Percentiles rank a stretch among this genome's conserved stretches.
Conservation (phyloP, 1,284 basidiomycete species). For the Ustilago curta region DNA sequence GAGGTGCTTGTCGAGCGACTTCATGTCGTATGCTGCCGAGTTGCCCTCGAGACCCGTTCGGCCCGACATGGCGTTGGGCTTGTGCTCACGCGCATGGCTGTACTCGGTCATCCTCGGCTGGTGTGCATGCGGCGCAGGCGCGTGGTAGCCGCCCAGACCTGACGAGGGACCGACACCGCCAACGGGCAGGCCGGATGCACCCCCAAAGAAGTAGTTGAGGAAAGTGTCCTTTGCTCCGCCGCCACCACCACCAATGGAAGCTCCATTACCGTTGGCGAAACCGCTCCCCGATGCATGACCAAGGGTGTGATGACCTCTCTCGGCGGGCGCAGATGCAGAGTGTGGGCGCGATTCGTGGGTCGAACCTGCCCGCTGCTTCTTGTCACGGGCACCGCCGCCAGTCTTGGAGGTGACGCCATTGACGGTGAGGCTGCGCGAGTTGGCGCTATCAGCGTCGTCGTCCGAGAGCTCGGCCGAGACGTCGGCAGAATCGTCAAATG, state of each 20-base stretch:
- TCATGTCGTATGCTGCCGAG: constrained; percentile 96
- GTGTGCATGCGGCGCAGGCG: constrained; percentile 31
- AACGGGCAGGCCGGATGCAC: constrained; percentile 59
- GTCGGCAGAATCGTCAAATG: constrained; percentile 55
- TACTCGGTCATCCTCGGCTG: constrained; percentile 42
- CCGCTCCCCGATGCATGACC: constrained; percentile 40
- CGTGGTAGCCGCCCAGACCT: constrained; percentile 45
- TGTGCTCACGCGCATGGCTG: constrained; percentile 44
- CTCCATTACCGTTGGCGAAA: constrained; percentile 15
- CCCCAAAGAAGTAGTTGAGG: constrained; percentile 69
- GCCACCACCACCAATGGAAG: constrained; percentile 24
- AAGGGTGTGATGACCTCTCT: constrained; percentile 40
- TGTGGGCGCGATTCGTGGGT: constrained; percentile 40
- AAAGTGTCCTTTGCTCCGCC: constrained; percentile 62
- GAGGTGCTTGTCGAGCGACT: constrained; percentile 90
- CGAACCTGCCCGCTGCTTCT: constrained; percentile 42
- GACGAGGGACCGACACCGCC: constrained; percentile 49
- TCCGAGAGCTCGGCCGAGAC: constrained; percentile 45
- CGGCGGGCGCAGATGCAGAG: constrained; percentile 40
- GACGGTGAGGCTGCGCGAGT: constrained; percentile 29
- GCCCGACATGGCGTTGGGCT: constrained; percentile 72
- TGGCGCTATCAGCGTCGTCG: constrained; percentile 54
- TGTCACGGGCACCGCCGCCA: constrained; percentile 29
- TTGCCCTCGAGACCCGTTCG: constrained; percentile 78
- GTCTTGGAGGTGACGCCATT: constrained; percentile 44